phyloP scores from a whole-genome alignment of 2,329 filamentous ascomycete genomes.

The Reticulascus tulasneorum region DNA sequence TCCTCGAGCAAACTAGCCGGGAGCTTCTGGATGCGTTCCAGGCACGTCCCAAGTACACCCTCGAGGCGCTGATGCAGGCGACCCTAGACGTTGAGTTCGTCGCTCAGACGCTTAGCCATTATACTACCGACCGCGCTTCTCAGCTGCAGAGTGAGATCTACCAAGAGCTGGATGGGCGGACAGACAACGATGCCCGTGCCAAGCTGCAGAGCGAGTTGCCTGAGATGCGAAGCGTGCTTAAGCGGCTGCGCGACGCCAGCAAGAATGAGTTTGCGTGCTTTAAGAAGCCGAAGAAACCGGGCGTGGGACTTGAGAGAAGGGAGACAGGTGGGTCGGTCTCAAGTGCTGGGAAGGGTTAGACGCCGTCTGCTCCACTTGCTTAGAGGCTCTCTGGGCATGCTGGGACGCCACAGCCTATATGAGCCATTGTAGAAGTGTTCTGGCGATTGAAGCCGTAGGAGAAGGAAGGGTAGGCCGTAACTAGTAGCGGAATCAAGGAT shows the following conservation, averaged over 20 bases:
- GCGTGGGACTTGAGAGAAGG: conserved; percentile 25
- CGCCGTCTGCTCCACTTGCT: conserved; percentile 10
- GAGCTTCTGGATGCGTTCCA: conserved; percentile 80
- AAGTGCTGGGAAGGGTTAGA: conserved; percentile 14
- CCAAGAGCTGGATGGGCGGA: conserved; percentile 81
- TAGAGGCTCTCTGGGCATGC: too few species aligned
- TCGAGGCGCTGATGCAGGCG: conserved; percentile 88
- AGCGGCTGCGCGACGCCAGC: conserved; percentile 75
- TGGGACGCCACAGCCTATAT: too few species aligned
- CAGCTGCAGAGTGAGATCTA: conserved; percentile 88
- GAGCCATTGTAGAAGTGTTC: too few species aligned
- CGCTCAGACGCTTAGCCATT: conserved; percentile 86
- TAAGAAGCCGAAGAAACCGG: conserved; percentile 55
- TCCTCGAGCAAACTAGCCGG: conserved; percentile 76
- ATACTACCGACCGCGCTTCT: conserved; percentile 77
- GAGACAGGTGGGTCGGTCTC: conserved; percentile 28
- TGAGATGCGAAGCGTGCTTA: conserved; percentile 83
- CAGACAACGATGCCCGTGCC: conserved; percentile 79
- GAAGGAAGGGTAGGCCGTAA: too few species aligned
- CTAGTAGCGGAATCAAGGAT: too few species aligned
- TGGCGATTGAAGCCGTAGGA: too few species aligned
- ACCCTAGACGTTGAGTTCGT: conserved; percentile 97
- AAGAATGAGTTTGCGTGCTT: conserved; percentile 88
- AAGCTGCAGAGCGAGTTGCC: conserved; percentile 81
- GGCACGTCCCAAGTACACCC: conserved; percentile 63